These are phyloP conservation scores for Linnemannia zychae DNA, from an alignment of 192 early-diverging fungal genomes.

Conservation along the genomic window DNA sequence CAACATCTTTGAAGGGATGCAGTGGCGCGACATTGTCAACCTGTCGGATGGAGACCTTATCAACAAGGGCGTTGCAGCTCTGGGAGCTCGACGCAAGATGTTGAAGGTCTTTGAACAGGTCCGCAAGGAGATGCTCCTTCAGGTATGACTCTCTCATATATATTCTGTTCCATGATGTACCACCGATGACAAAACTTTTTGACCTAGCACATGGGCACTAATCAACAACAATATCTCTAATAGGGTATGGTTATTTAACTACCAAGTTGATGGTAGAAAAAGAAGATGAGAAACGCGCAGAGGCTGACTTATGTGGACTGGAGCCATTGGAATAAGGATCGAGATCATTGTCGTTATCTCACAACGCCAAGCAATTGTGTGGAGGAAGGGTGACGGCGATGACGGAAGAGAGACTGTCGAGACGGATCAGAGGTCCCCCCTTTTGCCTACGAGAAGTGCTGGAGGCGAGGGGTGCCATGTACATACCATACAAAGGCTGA, in stretches of 20 bases:
- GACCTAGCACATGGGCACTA: background rate
- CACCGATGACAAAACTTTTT: background rate
- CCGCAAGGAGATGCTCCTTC: conserved; percentile 55
- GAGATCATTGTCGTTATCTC: background rate
- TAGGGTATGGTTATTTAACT: conserved; percentile 29
- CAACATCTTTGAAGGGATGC: conserved; percentile 84
- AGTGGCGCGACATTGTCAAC: conserved; percentile 92
- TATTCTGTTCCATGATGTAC: background rate
- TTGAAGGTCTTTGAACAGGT: conserved; percentile 95
- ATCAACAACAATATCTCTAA: background rate
- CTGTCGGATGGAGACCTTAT: conserved; percentile 86
- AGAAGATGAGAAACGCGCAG: background rate
- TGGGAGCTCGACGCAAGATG: conserved; percentile 97
- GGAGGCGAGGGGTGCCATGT: background rate
- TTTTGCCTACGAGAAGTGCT: background rate
- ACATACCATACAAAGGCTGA: background rate
- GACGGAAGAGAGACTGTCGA: background rate
- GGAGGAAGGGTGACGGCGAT: background rate
- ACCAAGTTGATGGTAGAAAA: background rate
- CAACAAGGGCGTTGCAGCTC: conserved; percentile 88
- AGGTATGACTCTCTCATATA: conserved; percentile 13
- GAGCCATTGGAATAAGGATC: conserved; percentile 5
- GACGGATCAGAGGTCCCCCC: conserved; percentile 1
- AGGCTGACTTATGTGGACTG: background rate
- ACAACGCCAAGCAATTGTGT: background rate